A percentile compares a stretch with the other conserved stretches of the same genome.
phyloP scores from a whole-genome alignment of 192 early-diverging fungal genomes.

The Physocladia obscura region DNA sequence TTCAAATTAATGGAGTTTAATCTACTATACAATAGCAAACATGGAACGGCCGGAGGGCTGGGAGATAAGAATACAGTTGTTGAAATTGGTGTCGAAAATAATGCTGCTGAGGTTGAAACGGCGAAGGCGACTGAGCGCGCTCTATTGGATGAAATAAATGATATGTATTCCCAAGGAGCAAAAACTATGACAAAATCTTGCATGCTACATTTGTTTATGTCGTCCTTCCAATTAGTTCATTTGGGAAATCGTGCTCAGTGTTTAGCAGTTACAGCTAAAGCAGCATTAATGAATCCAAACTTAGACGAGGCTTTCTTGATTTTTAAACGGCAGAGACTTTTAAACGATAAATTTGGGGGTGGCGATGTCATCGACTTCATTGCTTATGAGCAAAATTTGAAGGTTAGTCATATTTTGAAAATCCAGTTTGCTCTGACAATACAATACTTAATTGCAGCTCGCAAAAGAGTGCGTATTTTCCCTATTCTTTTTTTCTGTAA shows the following conservation, averaged over 20 bases:
- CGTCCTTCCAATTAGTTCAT: slow-evolving; percentile 40
- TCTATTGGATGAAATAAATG: slow-evolving; percentile 32
- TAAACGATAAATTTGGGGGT: slow-evolving; percentile 47
- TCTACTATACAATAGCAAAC: slow-evolving; percentile 27
- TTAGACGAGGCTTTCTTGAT: slow-evolving; percentile 51
- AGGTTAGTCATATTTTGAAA: background rate
- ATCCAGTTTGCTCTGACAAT: background rate
- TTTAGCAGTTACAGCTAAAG: slow-evolving; percentile 37
- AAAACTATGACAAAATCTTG: slow-evolving; percentile 36
- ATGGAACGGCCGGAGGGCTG: background rate
- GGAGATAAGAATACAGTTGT: background rate
- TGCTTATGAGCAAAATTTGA: slow-evolving; percentile 46
- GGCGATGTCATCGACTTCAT: slow-evolving; percentile 55
- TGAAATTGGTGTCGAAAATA: background rate
- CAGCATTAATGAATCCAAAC: slow-evolving; percentile 34
- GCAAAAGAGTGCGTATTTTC: slow-evolving; percentile 18
- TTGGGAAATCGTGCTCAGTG: slow-evolving; percentile 49
- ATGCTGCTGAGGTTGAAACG: background rate
- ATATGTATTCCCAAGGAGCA: slow-evolving; percentile 12
- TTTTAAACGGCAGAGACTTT: slow-evolving; percentile 38
- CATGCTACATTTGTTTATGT: slow-evolving; percentile 36
- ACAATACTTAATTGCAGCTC: background rate
- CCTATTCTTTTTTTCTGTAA: no score
- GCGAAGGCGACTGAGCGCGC: slow-evolving; percentile 12
- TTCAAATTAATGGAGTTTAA: slow-evolving; percentile 26